Percentiles rank a stretch among this genome's conserved stretches.
Evolutionary conservation across 75 land plant genomes (phyloP).

Genomic region (Azolla pinnata): DNA sequence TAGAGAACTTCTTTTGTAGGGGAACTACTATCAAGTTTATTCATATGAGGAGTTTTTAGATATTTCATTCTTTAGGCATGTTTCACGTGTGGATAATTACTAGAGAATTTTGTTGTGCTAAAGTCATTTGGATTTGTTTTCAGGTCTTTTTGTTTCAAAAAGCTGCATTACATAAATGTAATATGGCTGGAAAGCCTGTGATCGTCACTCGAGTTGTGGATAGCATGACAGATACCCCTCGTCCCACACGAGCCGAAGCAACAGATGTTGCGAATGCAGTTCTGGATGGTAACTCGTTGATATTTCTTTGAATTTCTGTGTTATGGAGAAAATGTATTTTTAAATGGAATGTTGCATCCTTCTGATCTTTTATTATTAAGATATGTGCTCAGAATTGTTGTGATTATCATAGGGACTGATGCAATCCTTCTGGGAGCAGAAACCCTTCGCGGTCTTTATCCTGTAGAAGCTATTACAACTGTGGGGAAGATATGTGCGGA

Average conservation of each 20-base stretch:
- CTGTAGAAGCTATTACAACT: constrained; percentile 71
- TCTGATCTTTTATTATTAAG: neutral
- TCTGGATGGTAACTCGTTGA: constrained; percentile 86
- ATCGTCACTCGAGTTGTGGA: constrained; percentile 94
- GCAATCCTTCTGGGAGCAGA: constrained; percentile 94
- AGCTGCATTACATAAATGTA: constrained; percentile 80
- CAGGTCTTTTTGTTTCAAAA: constrained; percentile 88
- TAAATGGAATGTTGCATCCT: too few species aligned
- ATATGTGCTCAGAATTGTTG: neutral
- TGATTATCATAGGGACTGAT: constrained; percentile 73
- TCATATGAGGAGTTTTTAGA: neutral
- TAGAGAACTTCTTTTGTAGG: too few species aligned
- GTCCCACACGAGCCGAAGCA: constrained; percentile 98
- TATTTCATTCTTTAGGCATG: neutral
- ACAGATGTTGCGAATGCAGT: constrained; percentile 99
- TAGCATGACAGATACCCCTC: constrained; percentile 86
- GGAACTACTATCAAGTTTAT: neutral
- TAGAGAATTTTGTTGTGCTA: neutral
- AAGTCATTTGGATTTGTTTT: neutral
- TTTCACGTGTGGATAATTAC: too few species aligned
- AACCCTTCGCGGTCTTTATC: constrained; percentile 77
- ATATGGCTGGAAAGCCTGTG: constrained; percentile 89
- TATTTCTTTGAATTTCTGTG: too few species aligned
- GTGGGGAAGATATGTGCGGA: constrained; percentile 81
- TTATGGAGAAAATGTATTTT: too few species aligned